Evolutionary conservation across 2,329 filamentous ascomycete genomes (phyloP).

Genomic region (Falciphora oryzae): DNA sequence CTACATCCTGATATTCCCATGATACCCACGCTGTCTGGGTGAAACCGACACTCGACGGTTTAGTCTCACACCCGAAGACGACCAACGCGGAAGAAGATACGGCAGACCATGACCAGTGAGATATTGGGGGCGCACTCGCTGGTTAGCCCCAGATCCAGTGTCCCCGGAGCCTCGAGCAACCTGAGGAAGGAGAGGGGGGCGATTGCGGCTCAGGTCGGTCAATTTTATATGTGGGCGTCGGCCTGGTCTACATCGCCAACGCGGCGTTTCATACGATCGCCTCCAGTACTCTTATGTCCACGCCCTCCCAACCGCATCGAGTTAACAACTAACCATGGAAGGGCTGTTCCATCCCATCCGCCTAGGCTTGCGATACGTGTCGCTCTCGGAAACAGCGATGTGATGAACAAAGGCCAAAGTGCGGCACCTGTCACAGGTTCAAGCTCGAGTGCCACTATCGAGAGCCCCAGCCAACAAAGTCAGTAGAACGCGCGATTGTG

Average conservation of each 20-base stretch:
- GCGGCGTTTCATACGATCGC: not conserved
- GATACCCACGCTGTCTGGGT: not conserved
- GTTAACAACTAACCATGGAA: not conserved
- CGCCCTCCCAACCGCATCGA: not conserved
- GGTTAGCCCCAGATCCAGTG: slow-evolving; percentile 8
- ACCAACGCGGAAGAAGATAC: not conserved
- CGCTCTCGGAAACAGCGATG: slow-evolving; percentile 58
- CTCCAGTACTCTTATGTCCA: not conserved
- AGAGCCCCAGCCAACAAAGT: slow-evolving; percentile 58
- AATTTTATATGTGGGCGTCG: too few relatives aligned
- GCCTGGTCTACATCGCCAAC: not conserved
- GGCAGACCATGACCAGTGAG: slow-evolving; percentile 6
- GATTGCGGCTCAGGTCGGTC: slow-evolving; percentile 39
- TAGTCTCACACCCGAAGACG: not conserved
- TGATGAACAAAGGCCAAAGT: slow-evolving; percentile 57
- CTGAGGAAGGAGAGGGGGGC: slow-evolving; percentile 38
- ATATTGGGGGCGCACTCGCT: slow-evolving; percentile 2
- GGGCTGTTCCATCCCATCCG: not conserved
- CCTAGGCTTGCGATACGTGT: slow-evolving; percentile 54
- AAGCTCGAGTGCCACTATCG: slow-evolving; percentile 55
- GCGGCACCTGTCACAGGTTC: slow-evolving; percentile 51
- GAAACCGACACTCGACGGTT: not conserved
- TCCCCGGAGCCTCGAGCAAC: slow-evolving; percentile 11
- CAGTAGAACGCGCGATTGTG: slow-evolving; percentile 25
- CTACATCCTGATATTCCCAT: not conserved